Base-by-base conservation (phyloP, 176 grass and related monocot genomes). In the Oryza coarctata region DNA sequence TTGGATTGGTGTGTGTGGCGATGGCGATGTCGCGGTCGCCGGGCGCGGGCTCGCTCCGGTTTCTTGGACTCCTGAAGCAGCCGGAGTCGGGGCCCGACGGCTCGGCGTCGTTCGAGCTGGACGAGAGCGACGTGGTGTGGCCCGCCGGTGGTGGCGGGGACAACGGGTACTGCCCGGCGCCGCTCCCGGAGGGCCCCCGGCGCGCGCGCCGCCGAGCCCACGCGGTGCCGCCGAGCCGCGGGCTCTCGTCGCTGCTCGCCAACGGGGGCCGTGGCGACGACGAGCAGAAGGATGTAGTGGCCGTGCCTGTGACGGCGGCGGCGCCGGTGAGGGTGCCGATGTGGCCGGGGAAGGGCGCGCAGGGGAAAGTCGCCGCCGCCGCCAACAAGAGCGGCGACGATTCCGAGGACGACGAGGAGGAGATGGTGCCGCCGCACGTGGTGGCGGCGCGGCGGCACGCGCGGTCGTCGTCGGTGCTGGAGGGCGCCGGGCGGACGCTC, bases 111-210 rank as follows among this genome's bases (percentile, higher is more conserved):
- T 82, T 92, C 63, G 90, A 92, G 79, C 82, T 92, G 63, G 86
- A 92, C 68, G 90, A 92, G 90, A 61, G 82, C 27, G 86, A 86
- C 79, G 90, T 92, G 0, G 63, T 92, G 30, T 92, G 90, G 90
- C 82, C 86, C 2, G 49, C 77, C 6, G 44, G 12, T 1, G 63
- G 57, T 2, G 47, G 36, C 4, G 86, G 64, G 0, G 65, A 77
- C 6, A 83, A 73, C 65, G 45, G 45, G 4, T 49, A 17, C 0
- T 76, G 84, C 32, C 8, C 39, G 11, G 25, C 65, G 63, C 47
- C 50, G 7, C 58, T 9, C 2, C 57, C 47, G 5, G 78, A 41
- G 35, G 11, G 23, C 23, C 28, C 63, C 5, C 40, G 38, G 31
- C 52, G 35, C 22, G 44, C 9, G 63, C 43, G 64, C 26, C 75